phyloP scores from a whole-genome alignment of 176 grass and related monocot species.

The Carex littledalei region DNA sequence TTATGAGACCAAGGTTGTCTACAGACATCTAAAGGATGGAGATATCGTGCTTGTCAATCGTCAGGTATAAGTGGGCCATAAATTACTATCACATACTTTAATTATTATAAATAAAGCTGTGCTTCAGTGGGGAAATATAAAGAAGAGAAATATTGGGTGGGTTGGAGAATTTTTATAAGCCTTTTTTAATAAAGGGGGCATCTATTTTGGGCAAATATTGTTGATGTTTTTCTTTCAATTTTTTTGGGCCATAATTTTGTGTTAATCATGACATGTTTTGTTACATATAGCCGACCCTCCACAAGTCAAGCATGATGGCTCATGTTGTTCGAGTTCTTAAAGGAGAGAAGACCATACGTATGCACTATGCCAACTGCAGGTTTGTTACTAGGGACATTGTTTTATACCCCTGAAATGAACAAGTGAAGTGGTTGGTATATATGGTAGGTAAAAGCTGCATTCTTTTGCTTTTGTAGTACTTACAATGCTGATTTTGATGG shows the following conservation, averaged over 20 bases:
- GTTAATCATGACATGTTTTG: background rate
- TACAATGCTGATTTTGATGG: constrained; percentile 99
- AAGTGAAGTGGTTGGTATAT: background rate
- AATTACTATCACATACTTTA: constrained; percentile 1
- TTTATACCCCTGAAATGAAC: background rate
- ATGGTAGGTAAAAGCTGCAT: background rate
- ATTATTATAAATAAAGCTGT: constrained; percentile 2
- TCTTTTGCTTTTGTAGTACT: constrained; percentile 50
- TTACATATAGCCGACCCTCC: constrained; percentile 67
- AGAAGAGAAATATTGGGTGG: background rate
- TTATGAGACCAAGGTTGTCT: constrained; percentile 78
- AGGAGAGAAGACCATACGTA: constrained; percentile 88
- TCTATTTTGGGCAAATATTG: background rate
- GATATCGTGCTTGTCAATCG: constrained; percentile 92
- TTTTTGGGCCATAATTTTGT: background rate
- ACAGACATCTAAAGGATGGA: constrained; percentile 83
- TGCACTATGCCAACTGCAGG: constrained; percentile 99
- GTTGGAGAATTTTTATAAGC: background rate
- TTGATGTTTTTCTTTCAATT: background rate
- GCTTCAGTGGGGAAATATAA: background rate
- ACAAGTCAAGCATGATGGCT: constrained; percentile 99
- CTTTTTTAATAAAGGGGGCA: background rate
- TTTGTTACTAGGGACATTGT: constrained; percentile 17
- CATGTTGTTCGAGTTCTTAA: constrained; percentile 85
- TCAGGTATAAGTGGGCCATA: constrained; percentile 45